Conservation (phyloP, 352 stramenopile species). For the Chrysophaeum taylorii region DNA sequence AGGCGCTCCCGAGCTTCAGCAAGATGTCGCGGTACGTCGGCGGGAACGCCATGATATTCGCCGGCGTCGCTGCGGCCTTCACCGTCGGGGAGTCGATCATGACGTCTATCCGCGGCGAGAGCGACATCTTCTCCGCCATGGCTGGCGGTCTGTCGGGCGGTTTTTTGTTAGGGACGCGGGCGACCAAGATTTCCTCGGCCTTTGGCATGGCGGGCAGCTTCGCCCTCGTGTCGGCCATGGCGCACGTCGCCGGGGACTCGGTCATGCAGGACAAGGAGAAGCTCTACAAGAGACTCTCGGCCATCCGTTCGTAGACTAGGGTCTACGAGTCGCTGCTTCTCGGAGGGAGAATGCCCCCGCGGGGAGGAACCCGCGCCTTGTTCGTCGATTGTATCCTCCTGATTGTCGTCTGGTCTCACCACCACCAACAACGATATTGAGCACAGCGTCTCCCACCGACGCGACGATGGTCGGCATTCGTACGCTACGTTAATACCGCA, state of each 20-base stretch:
- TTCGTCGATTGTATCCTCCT: too few relatives aligned
- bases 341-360: neutral
- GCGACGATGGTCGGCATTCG: too few relatives aligned
- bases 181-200: neutral
- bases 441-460: too few relatives aligned
- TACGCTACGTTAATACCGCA: too few relatives aligned
- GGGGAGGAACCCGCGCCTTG: too few relatives aligned
- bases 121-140: neutral
- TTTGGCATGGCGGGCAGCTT: neutral
- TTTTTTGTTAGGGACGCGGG: neutral
- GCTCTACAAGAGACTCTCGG: neutral
- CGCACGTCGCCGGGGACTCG: neutral
- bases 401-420: too few relatives aligned
- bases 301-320: neutral
- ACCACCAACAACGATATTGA: too few relatives aligned
- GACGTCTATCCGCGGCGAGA: neutral
- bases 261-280: neutral
- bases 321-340: neutral
- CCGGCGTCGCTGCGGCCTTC: neutral
- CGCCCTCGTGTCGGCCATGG: neutral
- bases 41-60: neutral
- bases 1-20: slow-evolving; percentile 2
- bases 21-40: neutral
- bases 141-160: neutral
- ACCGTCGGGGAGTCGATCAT: neutral